Conservation (phyloP, 2,329 filamentous ascomycete genomes). For the Alternaria dauci region DNA sequence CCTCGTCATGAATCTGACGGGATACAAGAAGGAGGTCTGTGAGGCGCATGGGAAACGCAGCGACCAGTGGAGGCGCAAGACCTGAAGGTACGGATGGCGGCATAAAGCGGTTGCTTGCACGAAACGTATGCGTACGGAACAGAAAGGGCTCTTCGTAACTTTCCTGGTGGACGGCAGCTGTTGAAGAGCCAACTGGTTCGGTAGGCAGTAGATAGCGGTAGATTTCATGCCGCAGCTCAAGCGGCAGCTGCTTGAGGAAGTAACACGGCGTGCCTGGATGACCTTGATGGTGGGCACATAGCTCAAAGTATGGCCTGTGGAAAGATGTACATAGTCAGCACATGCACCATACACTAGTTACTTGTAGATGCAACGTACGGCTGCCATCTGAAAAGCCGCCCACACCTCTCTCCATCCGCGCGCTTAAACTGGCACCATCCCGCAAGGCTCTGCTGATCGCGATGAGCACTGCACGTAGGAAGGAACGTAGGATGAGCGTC, state of each 20-base stretch:
- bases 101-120: not conserved
- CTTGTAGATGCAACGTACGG: not conserved
- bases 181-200: constrained; percentile 37
- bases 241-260: constrained; percentile 40
- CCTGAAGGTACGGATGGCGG: not conserved
- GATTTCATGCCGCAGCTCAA: constrained; percentile 43
- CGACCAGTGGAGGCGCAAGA: not conserved
- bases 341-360: not conserved
- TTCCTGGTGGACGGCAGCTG: constrained; percentile 16
- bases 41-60: constrained; percentile 29
- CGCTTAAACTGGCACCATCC: constrained; percentile 38
- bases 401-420: constrained; percentile 33
- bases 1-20: constrained; percentile 39
- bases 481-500: constrained; percentile 37
- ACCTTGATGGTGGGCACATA: constrained; percentile 38
- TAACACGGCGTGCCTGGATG: constrained; percentile 42
- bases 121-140: not conserved
- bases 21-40: constrained; percentile 37
- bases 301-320: constrained; percentile 35
- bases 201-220: constrained; percentile 43
- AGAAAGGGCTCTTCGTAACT: not conserved
- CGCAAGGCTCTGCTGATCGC: constrained; percentile 37
- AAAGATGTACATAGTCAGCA: constrained; percentile 8
- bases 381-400: constrained; percentile 37
- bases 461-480: constrained; percentile 41